Percentiles rank a stretch among this genome's conserved stretches.
phyloP scores from a whole-genome alignment of 129 eudicot genomes.

The Solidago caesia region DNA sequence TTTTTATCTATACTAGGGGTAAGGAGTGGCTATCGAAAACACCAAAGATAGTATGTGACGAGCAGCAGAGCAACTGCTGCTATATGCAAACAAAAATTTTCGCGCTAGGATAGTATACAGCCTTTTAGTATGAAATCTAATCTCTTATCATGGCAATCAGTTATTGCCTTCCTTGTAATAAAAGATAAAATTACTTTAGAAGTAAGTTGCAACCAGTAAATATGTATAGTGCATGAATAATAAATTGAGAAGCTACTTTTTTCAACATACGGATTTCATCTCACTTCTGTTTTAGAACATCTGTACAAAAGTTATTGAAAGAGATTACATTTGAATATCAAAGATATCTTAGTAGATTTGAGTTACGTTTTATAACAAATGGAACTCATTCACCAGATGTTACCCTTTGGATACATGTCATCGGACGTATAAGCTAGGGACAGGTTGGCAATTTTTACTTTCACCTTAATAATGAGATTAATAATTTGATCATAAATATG shows the following conservation, averaged over 20 bases:
- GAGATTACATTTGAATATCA: slow-evolving; percentile 7
- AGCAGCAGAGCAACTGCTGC: not conserved
- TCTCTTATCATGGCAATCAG: too few relatives aligned
- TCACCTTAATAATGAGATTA: too few relatives aligned
- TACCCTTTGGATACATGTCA: too few relatives aligned
- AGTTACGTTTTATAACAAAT: too few relatives aligned
- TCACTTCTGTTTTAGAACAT: not conserved
- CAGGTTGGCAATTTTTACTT: too few relatives aligned
- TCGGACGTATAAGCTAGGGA: too few relatives aligned
- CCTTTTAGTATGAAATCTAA: not conserved
- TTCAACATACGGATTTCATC: slow-evolving; percentile 11
- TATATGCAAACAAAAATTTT: not conserved
- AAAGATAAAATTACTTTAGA: slow-evolving; percentile 5
- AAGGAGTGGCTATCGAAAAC: not conserved
- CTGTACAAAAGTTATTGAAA: not conserved
- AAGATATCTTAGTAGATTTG: not conserved
- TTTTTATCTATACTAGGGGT: not conserved
- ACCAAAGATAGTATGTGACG: slow-evolving; percentile 10
- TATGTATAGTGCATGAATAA: not conserved
- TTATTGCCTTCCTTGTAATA: not conserved
- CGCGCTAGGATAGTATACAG: too few relatives aligned
- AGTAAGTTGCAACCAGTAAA: not conserved
- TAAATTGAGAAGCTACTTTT: not conserved
- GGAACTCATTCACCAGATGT: too few relatives aligned
- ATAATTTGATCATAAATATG: too few relatives aligned